Base-by-base conservation (phyloP, 306 rosid species). In the Elaeagnus macrophylla region DNA sequence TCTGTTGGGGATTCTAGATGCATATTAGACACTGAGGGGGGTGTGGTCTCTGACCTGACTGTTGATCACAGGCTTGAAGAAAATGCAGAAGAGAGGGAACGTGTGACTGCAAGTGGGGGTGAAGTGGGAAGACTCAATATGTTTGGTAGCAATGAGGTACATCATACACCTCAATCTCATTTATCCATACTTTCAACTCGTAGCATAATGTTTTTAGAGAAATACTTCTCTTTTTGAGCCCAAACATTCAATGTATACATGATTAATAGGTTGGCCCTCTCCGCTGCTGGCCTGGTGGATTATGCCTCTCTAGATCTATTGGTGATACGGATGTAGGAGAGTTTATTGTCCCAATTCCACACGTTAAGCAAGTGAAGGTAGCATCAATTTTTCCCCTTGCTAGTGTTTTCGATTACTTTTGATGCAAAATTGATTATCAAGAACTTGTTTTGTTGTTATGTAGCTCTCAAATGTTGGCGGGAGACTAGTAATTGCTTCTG, bases 261-360 rank as follows among this genome's bases (percentile, higher is more conserved):
- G 53, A 40, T 63, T 69, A 56, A 15, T 57, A 93, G 96, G 96
- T 93, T 14, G 99, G 99, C 20, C 99, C 99, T 59, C 89, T 93
- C 53, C 99, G 99, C 66, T 93, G 99, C 81, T 91, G 99, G 99
- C 99, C 99, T 51, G 99, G 99, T 71, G 99, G 99, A 48, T 75
- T 91, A 73, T 91, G 99, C 79, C 89, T 91, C 61, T 91, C 99
- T 73, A 71, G 99, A 66, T 91, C 99, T 54, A 91, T 91, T 51
- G 99, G 99, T 39, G 99, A 91, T 71, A 91, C 96, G 0, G 99
- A 91, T 51, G 99, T 91, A n/a, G 99, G 99, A 61, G 99, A 91
- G 73, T 91, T 45, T 65, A 91, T 91, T 61, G 99, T 91, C 45
- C 99, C 99, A 10, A 79, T 91, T 62, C 99, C 99, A 1, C 95